Conservation (phyloP, 495 filamentous ascomycete genomes). For the Lasiosphaeria ovina region DNA sequence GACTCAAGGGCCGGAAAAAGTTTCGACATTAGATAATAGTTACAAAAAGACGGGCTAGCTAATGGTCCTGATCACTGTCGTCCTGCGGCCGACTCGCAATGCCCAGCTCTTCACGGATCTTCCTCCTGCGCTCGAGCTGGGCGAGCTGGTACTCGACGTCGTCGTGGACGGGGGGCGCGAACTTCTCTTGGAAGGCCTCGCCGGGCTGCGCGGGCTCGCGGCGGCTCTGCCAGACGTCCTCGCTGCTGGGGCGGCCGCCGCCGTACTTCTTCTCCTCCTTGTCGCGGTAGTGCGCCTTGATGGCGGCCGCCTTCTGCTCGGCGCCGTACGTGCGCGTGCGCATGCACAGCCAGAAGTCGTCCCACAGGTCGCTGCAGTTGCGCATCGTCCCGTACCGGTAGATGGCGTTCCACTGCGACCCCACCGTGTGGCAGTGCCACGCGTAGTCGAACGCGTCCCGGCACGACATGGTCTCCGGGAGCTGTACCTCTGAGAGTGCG, state of each 20-base stretch:
- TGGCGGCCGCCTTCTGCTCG: conserved; percentile 51
- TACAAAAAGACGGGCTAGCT: no score
- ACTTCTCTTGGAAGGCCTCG: conserved; percentile 41
- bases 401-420: conserved; percentile 74
- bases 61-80: not conserved
- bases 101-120: conserved; percentile 23
- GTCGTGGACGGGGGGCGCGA: conserved; percentile 53
- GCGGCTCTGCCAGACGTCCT: conserved; percentile 87
- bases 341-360: conserved; percentile 96
- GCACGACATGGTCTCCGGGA: conserved; percentile 83
- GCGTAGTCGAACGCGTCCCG: conserved; percentile 86
- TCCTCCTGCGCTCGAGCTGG: conserved; percentile 52
- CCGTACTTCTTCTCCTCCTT: conserved; percentile 73
- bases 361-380: conserved; percentile 76
- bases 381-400: conserved; percentile 80
- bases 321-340: conserved; percentile 58
- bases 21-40: no score
- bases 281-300: conserved; percentile 65
- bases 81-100: conserved; percentile 10
- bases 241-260: conserved; percentile 66
- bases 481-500: conserved; percentile 56
- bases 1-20: no score
- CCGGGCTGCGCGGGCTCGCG: conserved; percentile 44
- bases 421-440: conserved; percentile 92
- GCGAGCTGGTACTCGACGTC: conserved; percentile 59